Conservation (phyloP, 2,329 filamentous ascomycete species). For the Sporothrix protearum region DNA sequence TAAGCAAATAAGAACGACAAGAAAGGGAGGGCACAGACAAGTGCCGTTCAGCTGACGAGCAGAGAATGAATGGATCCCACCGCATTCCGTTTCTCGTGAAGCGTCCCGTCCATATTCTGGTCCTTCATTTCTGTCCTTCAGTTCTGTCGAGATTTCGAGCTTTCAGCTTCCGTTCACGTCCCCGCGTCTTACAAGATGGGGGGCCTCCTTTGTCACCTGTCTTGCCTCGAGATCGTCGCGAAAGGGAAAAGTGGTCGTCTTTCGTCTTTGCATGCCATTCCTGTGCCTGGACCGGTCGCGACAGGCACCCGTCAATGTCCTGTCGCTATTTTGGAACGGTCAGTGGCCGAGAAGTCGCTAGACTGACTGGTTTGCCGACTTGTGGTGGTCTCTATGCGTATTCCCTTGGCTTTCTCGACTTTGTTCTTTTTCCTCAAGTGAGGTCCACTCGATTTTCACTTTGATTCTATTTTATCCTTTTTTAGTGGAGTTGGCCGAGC, state of each 20-base stretch:
- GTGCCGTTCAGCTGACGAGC: not conserved
- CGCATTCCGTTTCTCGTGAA: not conserved
- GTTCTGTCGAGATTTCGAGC: not conserved
- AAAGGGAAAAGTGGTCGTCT: not conserved
- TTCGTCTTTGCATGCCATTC: not conserved
- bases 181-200: not conserved
- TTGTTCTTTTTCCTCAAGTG: not conserved
- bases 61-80: not conserved
- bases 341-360: not conserved
- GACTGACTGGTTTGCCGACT: not conserved
- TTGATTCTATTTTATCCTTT: conserved; percentile 4
- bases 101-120: not conserved
- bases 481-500: not conserved
- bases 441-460: not conserved
- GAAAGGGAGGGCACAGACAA: not conserved
- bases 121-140: not conserved
- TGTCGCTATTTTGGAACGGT: not conserved
- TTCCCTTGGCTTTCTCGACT: not conserved
- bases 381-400: not conserved
- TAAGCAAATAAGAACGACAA: not conserved
- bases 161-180: not conserved
- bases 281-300: not conserved
- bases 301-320: conserved; percentile 9
- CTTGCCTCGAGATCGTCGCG: not conserved
- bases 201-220: not conserved